Base-by-base conservation (phyloP, 768 basidiomycete species). In the Daedaleopsis nitida region DNA sequence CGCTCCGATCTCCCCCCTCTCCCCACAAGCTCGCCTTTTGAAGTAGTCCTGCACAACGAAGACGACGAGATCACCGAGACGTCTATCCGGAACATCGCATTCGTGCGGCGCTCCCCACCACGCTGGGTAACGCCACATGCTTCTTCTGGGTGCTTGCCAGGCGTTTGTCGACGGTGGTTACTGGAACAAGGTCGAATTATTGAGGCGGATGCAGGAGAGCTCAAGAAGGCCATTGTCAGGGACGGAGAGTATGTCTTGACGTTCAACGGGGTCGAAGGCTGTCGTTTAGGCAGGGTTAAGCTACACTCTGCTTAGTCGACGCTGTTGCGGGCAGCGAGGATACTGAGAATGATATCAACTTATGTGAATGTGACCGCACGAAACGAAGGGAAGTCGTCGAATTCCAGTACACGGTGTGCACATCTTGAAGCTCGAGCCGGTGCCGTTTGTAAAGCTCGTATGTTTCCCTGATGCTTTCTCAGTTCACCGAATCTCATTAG, bases 221-320 rank as follows among this genome's bases (percentile, higher is more conserved):
- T 91, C 55, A 79, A 70, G 13, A 77, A 73, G 62, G 74, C 77
- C 23, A 72, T 68, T 49, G 72, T 90, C 24, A 64, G 71, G 49
- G 69, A 78, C 14, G 84, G 85, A n/a, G 89, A 91, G 64, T 82
- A 76, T 76, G 83, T 89, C 1, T 77, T 93, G 39, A 73, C 90
- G 38, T 89, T 86, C 69, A 93, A 93, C 68, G 86, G 85, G 9
- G 85, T 90, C 5, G 80, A 80, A 64, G 91, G 90, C 32, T 90
- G 89, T 72, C 79, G 81, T 37, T 66, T 91, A 34, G 91, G 86
- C 12, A 55, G 60, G 24, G 48, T 70, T 3, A 53, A 48, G 14
- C 5, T 60, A 24, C n/a, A 2, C 21, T n/a, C 34, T 59, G 49
- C 27, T 23, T 48, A 3, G 21, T 11, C 19, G 24, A 13, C 11